phyloP scores from a whole-genome alignment of 2,329 filamentous ascomycete genomes.

The Kalmusia sp. region DNA sequence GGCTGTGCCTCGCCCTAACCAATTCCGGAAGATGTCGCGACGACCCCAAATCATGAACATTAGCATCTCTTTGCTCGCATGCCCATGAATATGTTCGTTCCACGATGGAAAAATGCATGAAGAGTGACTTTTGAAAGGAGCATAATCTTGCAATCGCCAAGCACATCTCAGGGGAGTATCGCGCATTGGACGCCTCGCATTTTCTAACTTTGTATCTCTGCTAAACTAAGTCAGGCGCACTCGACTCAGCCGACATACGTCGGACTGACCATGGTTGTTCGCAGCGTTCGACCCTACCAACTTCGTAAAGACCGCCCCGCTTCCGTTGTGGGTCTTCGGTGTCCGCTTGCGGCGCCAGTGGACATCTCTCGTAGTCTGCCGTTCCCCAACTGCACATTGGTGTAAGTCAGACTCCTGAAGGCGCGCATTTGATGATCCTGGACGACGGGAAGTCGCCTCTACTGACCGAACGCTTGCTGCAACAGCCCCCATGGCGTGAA shows the following conservation, averaged over 20 bases:
- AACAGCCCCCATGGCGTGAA: background rate
- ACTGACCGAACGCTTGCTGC: background rate
- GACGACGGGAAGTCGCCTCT: background rate
- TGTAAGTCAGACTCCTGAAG: background rate
- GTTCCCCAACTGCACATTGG: background rate
- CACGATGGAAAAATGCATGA: too few relatives aligned
- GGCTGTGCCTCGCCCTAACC: conserved; percentile 1
- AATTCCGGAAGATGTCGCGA: background rate
- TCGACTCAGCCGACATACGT: conserved; percentile 4
- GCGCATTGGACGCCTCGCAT: background rate
- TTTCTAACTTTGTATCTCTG: background rate
- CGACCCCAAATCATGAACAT: background rate
- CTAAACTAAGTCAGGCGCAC: conserved; percentile 10
- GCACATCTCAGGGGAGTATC: background rate
- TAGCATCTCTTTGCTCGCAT: background rate
- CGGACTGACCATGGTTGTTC: conserved; percentile 1
- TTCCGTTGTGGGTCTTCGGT: conserved; percentile 8
- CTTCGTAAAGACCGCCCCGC: conserved; percentile 3
- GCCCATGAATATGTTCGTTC: too few relatives aligned
- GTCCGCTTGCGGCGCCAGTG: background rate
- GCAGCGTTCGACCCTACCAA: background rate
- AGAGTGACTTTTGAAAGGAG: too few relatives aligned
- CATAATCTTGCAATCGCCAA: background rate
- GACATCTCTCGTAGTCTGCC: background rate
- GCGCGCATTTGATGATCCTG: background rate